Evolutionary conservation across 2,329 filamentous ascomycete genomes (phyloP), one percentile per base, ranked within the genome.

Genomic region (Piedraia hortae): DNA sequence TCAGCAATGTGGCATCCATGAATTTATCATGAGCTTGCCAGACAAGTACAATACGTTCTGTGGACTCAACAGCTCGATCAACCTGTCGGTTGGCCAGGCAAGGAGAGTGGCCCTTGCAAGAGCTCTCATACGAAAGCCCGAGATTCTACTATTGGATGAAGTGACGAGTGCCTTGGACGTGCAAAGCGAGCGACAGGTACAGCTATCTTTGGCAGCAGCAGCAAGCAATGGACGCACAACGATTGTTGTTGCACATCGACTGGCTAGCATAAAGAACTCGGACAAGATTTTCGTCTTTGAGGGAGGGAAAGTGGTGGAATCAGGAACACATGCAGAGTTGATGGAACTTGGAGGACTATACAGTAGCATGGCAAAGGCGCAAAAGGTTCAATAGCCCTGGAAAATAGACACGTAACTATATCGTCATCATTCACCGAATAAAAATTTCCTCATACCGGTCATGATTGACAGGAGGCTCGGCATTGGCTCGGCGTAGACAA

Each of bases 281-380:
- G 66, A 82, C 39, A 49, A 66, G n/a, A 80, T 80, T 18, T 75
- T 73, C 34, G 71, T 82, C 0, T 60, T 85, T 21, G 69, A 70
- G 6, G 56, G 65, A 28, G 62, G 67, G 12, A 56, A 41, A 11
- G 53, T 71, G 16, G 46, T 62, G 2, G 63, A 71, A 36, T 44
- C 49, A 24, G 65, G 69, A n/a, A 54, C 54, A 10, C 63, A 71
- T 36, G 46, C 50, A 4, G 59, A 66, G 34, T 43, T 70, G 31
- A 45, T 69, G 8, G 44, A 42, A 10, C 35, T 39, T 16, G 49
- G 46, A 18, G 44, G 44, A 2, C 41, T 52, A 20, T 56, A 55
- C 26, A 36, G 38, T 9, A 37, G 36, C 25, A 42, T 45, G 39
- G 42, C 42, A 10, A 39, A 38, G 26, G 38, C 42, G 4, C 42